Evolutionary conservation across 306 rosid genomes (phyloP), one percentile per base, ranked within the genome.

Genomic region (Quercus parvula): DNA sequence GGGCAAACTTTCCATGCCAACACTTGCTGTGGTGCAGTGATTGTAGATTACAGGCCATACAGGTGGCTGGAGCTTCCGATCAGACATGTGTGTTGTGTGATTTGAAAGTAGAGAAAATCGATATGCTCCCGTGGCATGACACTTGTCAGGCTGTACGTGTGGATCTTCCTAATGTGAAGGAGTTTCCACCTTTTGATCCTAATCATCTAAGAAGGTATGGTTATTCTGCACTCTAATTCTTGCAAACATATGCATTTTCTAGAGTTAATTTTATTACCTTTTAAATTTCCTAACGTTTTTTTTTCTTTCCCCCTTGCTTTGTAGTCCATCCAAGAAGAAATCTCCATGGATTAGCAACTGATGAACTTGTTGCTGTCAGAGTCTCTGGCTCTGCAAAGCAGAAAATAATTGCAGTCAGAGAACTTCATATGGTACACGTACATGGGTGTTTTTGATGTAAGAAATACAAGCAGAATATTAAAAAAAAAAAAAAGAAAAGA

Each of bases 1-100:
- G 87, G 89, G 85, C 81, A 56, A 86, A 86, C 75, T 56, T 83
- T 46, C 89, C 89, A 3, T 83, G 89, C 76, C 55, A 58, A 78
- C 87, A 86, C 81, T 69, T 70, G 63, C 56, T 86, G 69, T 86
- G 89, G 89, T 86, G 89, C 81, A 27, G 33, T 13, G 79, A 78
- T 30, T 86, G 89, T 24, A 83, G 77, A 72, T 18, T 38, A 19
- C 75, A 75, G 71, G 85, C 83, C 73, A 67, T 72, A 13, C 62
- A 22, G 56, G 83, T 72, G 7, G 78, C 83, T 1, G 73, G 87
- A 28, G 70, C 57, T 77, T 78, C 44, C 14, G 69, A 61, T 14
- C 85, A 86, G 81, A 77, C 64, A 75, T 86, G 89, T 11, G 87
- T 86, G 4, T 68, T 86, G 20, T 86, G 87, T 59, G 81, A 86